phyloP scores from a whole-genome alignment of 306 rosid species.

The Crotalaria pallida region DNA sequence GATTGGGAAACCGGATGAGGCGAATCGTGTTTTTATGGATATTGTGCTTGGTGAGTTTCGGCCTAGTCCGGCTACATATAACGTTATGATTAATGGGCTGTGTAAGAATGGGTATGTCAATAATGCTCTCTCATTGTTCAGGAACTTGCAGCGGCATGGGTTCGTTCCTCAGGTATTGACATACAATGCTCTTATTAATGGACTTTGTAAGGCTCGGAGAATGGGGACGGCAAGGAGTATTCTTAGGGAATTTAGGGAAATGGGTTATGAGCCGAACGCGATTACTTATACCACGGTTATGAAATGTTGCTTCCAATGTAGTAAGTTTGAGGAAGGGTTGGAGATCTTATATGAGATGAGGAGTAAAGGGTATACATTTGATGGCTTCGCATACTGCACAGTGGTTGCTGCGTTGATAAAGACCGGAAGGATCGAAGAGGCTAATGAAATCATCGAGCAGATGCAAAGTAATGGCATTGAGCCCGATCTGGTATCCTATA shows the following conservation, averaged over 20 bases:
- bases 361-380: slow-evolving; percentile 55
- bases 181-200: slow-evolving; percentile 63
- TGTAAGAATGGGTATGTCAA: slow-evolving; percentile 52
- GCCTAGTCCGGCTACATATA: slow-evolving; percentile 44
- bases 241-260: slow-evolving; percentile 51
- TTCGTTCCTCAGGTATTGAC: slow-evolving; percentile 57
- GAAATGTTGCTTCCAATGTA: slow-evolving; percentile 56
- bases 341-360: slow-evolving; percentile 61
- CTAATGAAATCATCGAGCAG: slow-evolving; percentile 36
- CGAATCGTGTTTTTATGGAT: slow-evolving; percentile 47
- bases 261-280: slow-evolving; percentile 46
- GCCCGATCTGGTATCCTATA: slow-evolving; percentile 58
- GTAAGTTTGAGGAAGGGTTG: slow-evolving; percentile 47
- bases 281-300: slow-evolving; percentile 66
- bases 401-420: slow-evolving; percentile 58
- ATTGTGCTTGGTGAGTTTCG: slow-evolving; percentile 26
- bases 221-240: slow-evolving; percentile 38
- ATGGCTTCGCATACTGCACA: slow-evolving; percentile 75
- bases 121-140: slow-evolving; percentile 58
- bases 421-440: slow-evolving; percentile 57
- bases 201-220: slow-evolving; percentile 62
- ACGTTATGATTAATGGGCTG: slow-evolving; percentile 65
- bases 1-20: slow-evolving; percentile 71
- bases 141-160: slow-evolving; percentile 52
- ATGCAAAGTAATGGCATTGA: slow-evolving; percentile 48